Evolutionary conservation across 2,329 filamentous ascomycete genomes (phyloP), one percentile per base, ranked within the genome.

Genomic region (Penicillium sp.): DNA sequence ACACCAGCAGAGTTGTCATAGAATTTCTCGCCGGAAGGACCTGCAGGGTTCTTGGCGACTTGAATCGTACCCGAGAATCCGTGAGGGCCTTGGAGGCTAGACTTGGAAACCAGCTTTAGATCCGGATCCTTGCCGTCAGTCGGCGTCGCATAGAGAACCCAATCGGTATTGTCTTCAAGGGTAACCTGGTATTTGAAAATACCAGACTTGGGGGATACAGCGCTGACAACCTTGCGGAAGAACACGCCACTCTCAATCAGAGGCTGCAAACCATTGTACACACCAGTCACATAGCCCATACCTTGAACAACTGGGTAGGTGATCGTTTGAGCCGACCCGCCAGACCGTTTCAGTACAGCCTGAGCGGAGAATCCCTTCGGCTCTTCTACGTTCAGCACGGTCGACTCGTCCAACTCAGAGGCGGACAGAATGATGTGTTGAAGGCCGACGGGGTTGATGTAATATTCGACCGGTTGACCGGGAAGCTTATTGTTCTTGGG

Each of bases 241-340:
- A 83, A 84, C 2, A 93, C 77, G 1, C 80, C 81, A 15, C 83
- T 84, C 53, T 90, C 81, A 29, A 97, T 75, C 3, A 83, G 59
- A 0, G 91, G 91, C 6, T 80, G 82, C 0, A 80, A 74, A 19
- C 81, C 80, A 38, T 74, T 75, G 65, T 90, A 97, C 13, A 85
- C 64, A 0, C 76, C 90, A 4, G 90, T 96, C 13, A 95, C 73
- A 54, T 89, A 94, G 0, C 80, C 84, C 81, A 94, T 93, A 8
- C 93, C 93, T 59, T 97, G 91, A 0, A 94, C 81, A 6, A 96
- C 60, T 0, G 90, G 89, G 50, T 94, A 88, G 0, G 79, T 83
- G 14, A 97, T 76, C 1, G 77, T 72, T 0, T 84, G 77, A 1
- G 72, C 62, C 6, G 76, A 73, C 2, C 71, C 70, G n/a, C 64